phyloP scores from a whole-genome alignment of 2,329 filamentous ascomycete genomes.

The Xylaria sp. region DNA sequence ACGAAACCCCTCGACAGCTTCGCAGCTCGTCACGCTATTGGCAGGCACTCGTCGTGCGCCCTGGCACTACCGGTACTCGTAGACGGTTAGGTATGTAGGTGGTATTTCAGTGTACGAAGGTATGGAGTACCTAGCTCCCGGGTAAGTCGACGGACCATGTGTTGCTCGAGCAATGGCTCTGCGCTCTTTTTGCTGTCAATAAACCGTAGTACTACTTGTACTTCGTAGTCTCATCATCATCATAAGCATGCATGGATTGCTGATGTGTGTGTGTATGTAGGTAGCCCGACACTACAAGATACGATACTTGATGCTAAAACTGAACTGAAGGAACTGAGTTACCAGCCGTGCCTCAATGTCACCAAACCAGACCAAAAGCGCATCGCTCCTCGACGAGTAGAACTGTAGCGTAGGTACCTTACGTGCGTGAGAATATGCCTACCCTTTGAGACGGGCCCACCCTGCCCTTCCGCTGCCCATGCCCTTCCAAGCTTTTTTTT shows the following conservation, averaged over 20 bases:
- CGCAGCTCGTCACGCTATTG: no score
- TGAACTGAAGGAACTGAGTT: background rate
- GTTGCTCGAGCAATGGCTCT: constrained; percentile 1
- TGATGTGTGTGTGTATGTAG: background rate
- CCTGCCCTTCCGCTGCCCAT: background rate
- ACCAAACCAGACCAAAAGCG: background rate
- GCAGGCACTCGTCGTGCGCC: no score
- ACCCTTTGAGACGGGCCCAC: background rate
- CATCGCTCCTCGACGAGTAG: background rate
- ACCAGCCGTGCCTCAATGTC: background rate
- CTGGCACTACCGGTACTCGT: no score
- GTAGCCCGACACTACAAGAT: background rate
- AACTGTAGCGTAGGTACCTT: background rate
- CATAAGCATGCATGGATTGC: constrained; percentile 8
- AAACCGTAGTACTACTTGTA: no score
- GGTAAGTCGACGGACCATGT: background rate
- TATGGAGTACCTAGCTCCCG: background rate
- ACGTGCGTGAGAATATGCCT: background rate
- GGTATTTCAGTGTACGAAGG: background rate
- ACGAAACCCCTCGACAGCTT: no score
- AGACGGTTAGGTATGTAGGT: no score
- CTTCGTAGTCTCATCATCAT: no score
- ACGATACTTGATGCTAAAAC: constrained; percentile 8
- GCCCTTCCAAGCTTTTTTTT: background rate
- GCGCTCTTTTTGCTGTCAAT: no score